Evolutionary conservation across 2,329 filamentous ascomycete genomes (phyloP).

Genomic region (Exserohilum turcica): DNA sequence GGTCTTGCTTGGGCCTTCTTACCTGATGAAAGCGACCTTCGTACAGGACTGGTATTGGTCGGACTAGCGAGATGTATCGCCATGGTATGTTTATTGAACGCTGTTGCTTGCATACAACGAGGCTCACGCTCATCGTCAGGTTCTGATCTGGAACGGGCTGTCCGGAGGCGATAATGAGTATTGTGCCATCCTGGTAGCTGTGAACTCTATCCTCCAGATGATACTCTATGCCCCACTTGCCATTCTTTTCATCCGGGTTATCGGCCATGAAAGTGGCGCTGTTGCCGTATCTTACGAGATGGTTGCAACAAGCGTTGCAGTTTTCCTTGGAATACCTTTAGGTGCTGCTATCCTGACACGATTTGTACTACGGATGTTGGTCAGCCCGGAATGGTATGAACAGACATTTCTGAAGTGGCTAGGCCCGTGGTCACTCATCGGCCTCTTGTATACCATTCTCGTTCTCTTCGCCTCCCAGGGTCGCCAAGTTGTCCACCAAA

Average conservation of each 20-base stretch:
- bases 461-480: constrained; percentile 81
- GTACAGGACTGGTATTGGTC: constrained; percentile 72
- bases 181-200: constrained; percentile 64
- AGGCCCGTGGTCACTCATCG: constrained; percentile 75
- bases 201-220: constrained; percentile 50
- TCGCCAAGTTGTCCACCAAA: constrained; percentile 73
- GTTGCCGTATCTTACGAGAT: constrained; percentile 60
- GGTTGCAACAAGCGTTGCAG: constrained; percentile 75
- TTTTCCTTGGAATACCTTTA: constrained; percentile 77
- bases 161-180: constrained; percentile 77
- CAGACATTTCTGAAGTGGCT: constrained; percentile 66
- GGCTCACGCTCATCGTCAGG: constrained; percentile 39
- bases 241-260: constrained; percentile 62
- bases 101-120: background rate
- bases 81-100: constrained; percentile 61
- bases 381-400: constrained; percentile 66
- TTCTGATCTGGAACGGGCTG: constrained; percentile 73
- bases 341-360: constrained; percentile 75
- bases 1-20: constrained; percentile 63
- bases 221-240: constrained; percentile 47
- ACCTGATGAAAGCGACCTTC: constrained; percentile 43
- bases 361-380: constrained; percentile 60
- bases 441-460: constrained; percentile 80
- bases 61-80: constrained; percentile 80
- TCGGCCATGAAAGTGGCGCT: constrained; percentile 56